Base-by-base conservation (phyloP, 495 filamentous ascomycete species). In the Staphylotrichum longicolle region DNA sequence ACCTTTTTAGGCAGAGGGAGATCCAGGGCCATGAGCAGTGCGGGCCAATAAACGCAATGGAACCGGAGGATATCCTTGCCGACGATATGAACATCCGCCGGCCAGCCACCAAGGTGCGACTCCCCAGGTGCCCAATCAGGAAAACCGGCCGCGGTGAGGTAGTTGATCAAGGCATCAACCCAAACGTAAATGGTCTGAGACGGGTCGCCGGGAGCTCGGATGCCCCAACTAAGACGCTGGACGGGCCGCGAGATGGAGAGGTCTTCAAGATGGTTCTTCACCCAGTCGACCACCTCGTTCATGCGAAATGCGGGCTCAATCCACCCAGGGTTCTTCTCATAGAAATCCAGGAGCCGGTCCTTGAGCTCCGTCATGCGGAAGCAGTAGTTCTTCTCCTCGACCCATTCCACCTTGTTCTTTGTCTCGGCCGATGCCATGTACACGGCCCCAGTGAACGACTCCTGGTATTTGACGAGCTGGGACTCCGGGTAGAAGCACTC, bases 31-130 rank as follows among this genome's bases (percentile, higher is more conserved):
- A 98, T 85, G 35, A 98, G 87, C 68, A 98, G 88, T 3, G 94
- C 94, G 1, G 94, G 94, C 94, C 94, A 98, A 79, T 98, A 98
- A 33, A 98, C 88, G 75, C 89, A 90, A 74, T 98, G 95, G 74
- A 98, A 98, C 32, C 94, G 86, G 57, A 94, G 75, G 60, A 98
- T 98, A 73, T 98, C 94, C 75, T 98, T 98, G 34, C 94, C 94
- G 54, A 98, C 86, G 12, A 98, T 86, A 54, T 98, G 94, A 2
- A 91, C 78, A 73, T 98, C 87, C 15, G 89, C 93, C 39, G 94
- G 95, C 95, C 95, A 98, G 30, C 88, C 88, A 14, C 80, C 78
- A 3, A 72, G 72, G 5, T 71, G 68, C 47, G 79, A 74, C 7
- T 61, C 59, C 37, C 88, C 88, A 2, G 91, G 89, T 1, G 78